Evolutionary conservation across 1,139 yeast species (phyloP).

Genomic region (Magnusiomyces magnusii): DNA sequence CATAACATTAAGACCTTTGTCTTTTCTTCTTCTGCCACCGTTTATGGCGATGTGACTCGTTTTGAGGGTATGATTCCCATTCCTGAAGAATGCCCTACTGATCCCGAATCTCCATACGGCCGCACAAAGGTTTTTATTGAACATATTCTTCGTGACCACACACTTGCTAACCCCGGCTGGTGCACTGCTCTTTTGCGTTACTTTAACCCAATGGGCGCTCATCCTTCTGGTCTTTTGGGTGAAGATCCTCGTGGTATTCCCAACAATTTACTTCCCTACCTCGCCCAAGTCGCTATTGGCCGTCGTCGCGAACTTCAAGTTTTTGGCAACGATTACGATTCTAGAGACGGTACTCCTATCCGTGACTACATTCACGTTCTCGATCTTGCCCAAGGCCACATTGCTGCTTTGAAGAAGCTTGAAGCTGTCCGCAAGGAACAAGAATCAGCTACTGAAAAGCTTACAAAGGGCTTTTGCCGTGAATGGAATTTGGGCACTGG

Average conservation of each 20-base stretch:
- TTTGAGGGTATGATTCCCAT: slow-evolving; percentile 70
- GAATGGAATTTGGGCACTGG: slow-evolving; percentile 88
- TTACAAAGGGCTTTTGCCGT: slow-evolving; percentile 46
- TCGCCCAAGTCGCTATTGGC: slow-evolving; percentile 74
- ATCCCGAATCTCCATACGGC: slow-evolving; percentile 74
- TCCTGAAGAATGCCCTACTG: slow-evolving; percentile 72
- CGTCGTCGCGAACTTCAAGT: slow-evolving; percentile 56
- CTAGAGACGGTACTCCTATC: slow-evolving; percentile 75
- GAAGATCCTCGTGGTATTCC: slow-evolving; percentile 78
- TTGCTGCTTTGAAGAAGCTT: slow-evolving; percentile 60
- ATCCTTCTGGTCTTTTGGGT: slow-evolving; percentile 71
- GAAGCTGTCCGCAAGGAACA: slow-evolving; percentile 32
- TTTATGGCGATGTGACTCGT: slow-evolving; percentile 75
- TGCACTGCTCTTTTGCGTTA: slow-evolving; percentile 63
- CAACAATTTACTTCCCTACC: slow-evolving; percentile 64
- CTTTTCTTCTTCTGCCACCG: slow-evolving; percentile 76
- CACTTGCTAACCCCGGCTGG: slow-evolving; percentile 45
- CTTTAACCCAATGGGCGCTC: slow-evolving; percentile 82
- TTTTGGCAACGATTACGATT: slow-evolving; percentile 57
- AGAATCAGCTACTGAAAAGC: slow-evolving; percentile 16
- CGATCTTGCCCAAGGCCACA: slow-evolving; percentile 75
- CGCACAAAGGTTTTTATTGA: slow-evolving; percentile 63
- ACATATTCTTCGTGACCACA: slow-evolving; percentile 51
- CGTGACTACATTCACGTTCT: slow-evolving; percentile 78
- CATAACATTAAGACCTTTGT: slow-evolving; percentile 50